Evolutionary conservation across 306 rosid genomes (phyloP), one percentile per base, ranked within the genome.

Genomic region (Leucaena leucocephala): DNA sequence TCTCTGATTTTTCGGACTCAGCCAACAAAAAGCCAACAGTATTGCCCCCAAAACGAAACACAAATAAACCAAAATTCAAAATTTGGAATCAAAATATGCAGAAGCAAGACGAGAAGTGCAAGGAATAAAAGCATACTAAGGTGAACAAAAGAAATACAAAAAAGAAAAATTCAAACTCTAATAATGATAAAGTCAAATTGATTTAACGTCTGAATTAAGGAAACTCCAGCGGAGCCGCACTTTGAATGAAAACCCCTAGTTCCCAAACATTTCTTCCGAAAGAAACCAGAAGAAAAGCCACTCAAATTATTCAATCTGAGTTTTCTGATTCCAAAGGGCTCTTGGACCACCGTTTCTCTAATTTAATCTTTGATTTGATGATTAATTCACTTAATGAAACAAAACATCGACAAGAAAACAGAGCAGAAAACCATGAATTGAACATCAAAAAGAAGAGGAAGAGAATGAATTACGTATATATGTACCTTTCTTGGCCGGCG

Each of bases 401-500:
- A 27, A 33, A 61, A 61, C 9, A 58, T 33, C 0, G 40, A 35
- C 15, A 11, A 4, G 6, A 35, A 63, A 61, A 61, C 67, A 33
- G 40, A 12, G 19, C 3, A 13, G 3, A 10, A 61, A 61, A 33
- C 67, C 39, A 58, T 0, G 1, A 55, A 11, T 13, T 21, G 15
- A 17, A 69, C 7, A 45, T 40, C 13, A 10, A 8, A 5, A n/a
- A 43, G 57, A 21, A 16, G 42, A 3, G 2, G 8, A n/a, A 11
- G 54, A 13, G 5, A 38, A 2, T 61, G 38, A 61, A 61, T 4
- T 12, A 61, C 14, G 77, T 9, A 10, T 50, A 0, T 50, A 16
- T 50, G 35, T 10, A 94, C 97, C 98, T 92, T 78, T 94, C 98
- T 86, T 94, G 98, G 77, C 97, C 97, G 11, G 97, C 98, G 68